phyloP scores from a whole-genome alignment of 495 filamentous ascomycete genomes.

The Sordaria brevicollis region DNA sequence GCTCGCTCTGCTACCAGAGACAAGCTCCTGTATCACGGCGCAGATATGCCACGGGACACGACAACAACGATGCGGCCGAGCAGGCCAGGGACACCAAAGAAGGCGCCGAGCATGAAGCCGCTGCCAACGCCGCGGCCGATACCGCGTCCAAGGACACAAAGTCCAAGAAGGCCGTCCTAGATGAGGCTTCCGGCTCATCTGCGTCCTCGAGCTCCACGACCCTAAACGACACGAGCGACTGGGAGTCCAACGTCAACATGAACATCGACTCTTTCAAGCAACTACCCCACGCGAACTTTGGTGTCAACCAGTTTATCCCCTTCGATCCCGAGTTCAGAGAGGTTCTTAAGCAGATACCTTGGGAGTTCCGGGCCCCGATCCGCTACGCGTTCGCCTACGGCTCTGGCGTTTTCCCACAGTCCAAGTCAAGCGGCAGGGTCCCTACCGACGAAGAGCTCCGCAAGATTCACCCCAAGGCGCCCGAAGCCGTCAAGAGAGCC shows the following conservation, averaged over 20 bases:
- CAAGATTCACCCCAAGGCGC: conserved; percentile 64
- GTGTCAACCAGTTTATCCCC: conserved; percentile 88
- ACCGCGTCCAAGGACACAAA: conserved; percentile 13
- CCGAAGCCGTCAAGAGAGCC: conserved; percentile 63
- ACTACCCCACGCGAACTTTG: conserved; percentile 79
- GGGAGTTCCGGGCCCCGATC: conserved; percentile 88
- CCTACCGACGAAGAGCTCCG: conserved; percentile 42
- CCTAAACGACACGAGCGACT: conserved; percentile 36
- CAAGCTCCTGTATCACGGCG: conserved; percentile 1
- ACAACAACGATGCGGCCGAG: conserved; percentile 1
- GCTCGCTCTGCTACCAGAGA: background rate
- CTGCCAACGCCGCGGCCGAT: conserved; percentile 12
- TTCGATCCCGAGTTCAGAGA: conserved; percentile 94
- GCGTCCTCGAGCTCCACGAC: conserved; percentile 15
- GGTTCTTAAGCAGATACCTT: conserved; percentile 73
- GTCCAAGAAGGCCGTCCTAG: conserved; percentile 13
- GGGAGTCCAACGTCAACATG: conserved; percentile 73
- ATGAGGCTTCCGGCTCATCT: conserved; percentile 18
- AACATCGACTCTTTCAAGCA: conserved; percentile 73
- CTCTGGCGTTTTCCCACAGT: conserved; percentile 89
- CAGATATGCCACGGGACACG: conserved; percentile 10
- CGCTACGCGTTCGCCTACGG: conserved; percentile 95
- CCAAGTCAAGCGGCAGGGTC: conserved; percentile 32
- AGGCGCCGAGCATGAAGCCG: conserved; percentile 11
- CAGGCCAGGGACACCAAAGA: conserved; percentile 11